Base-by-base conservation (phyloP, 148 eudicot species). In the Polygonum maritimum region DNA sequence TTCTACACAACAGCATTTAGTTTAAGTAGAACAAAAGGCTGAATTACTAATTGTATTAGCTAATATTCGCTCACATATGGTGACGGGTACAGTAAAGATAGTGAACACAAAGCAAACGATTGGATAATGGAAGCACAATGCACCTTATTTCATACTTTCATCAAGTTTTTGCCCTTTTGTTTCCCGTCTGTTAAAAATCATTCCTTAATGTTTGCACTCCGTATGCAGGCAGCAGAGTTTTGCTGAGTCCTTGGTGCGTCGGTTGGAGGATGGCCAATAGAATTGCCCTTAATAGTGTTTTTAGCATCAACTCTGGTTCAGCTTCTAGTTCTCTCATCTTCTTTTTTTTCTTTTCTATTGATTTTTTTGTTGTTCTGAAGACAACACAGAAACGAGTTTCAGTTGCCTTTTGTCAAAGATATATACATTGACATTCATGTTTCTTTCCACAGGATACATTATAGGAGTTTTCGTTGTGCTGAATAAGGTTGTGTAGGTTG, bases 181-280 rank as follows among this genome's bases (percentile, higher is more conserved):
- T 10, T 48, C 7, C 7, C 14, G 2, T 48, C 1, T 48, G 15
- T 1, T 14, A 4, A 16, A 13, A 16, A 13, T 14, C 16, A 18
- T 16, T 57, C 31, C 31, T 57, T 19, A 6, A 2, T 1, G 1
- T 26, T 26, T 26, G 15, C 18, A 3, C 5, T 69, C 71, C 18
- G 22, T 21, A 33, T 82, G 83, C 92, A 91, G 96, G 92, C 98
- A 93, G 76, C 88, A 93, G 79, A 84, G 89, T 77, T 93, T 90
- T 76, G 93, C 93, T 15, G 89, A 90, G 36, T 85, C 92, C 22
- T 81, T 93, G 77, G 74, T 91, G 79, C 84, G 81, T 6, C 85
- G 91, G 7, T 83, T 82, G 80, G 88, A 85, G 75, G 88, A 91
- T 73, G 82, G 83, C 76, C 88, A 77, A 77, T 71, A 44, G 38